Evolutionary conservation across 2,329 filamentous ascomycete species (phyloP).

Genomic region (Cladosporium cucumerinum): DNA sequence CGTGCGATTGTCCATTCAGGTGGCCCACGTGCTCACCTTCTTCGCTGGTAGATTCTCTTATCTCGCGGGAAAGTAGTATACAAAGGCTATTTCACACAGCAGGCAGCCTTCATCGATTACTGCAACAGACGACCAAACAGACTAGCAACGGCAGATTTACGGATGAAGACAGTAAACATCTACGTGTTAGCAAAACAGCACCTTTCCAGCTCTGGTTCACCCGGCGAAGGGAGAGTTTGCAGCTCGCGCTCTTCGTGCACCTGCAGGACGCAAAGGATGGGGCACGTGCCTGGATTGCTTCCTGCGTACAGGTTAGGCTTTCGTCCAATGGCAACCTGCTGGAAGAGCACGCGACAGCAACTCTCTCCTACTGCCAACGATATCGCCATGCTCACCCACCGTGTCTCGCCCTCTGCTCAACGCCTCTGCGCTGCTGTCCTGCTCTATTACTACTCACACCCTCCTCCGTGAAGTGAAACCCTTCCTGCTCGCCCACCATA

Average conservation of each 20-base stretch:
- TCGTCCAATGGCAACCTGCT: slow-evolving; percentile 10
- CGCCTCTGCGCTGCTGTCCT: not conserved
- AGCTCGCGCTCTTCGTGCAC: not conserved
- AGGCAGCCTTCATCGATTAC: not conserved
- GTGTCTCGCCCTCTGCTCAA: slow-evolving; percentile 3
- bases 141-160: not conserved
- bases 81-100: not conserved
- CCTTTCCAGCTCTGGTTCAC: not conserved
- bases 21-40: slow-evolving; percentile 7
- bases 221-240: not conserved
- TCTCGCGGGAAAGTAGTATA: not conserved
- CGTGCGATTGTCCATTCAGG: not conserved
- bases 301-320: slow-evolving; percentile 4
- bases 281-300: slow-evolving; percentile 15
- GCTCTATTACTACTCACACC: not conserved
- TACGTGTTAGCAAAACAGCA: not conserved
- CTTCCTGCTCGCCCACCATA: slow-evolving; percentile 25
- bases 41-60: not conserved
- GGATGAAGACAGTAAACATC: not conserved
- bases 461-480: slow-evolving; percentile 2
- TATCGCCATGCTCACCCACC: slow-evolving; percentile 1
- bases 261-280: not conserved
- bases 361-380: not conserved
- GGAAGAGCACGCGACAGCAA: slow-evolving; percentile 12
- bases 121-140: not conserved